Percentiles rank a stretch among this genome's conserved stretches.
phyloP scores from a whole-genome alignment of 31 red algal genomes.

The Endocladia muricata region DNA sequence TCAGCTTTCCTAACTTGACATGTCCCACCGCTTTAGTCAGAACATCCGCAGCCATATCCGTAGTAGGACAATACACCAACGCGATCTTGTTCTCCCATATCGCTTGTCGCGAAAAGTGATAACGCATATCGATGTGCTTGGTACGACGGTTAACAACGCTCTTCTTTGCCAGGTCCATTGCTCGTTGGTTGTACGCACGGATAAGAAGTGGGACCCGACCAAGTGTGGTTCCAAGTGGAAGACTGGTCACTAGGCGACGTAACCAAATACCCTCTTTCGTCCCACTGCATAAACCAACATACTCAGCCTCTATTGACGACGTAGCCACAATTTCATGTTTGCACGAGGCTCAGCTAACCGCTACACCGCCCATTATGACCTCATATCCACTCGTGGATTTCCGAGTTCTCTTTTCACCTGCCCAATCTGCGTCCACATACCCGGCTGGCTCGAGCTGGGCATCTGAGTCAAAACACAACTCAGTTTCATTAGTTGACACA shows the following conservation, averaged over 20 bases:
- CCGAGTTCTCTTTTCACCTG: background rate
- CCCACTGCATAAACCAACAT: background rate
- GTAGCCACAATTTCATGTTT: background rate
- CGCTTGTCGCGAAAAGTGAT: background rate
- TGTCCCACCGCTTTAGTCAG: background rate
- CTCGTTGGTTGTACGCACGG: background rate
- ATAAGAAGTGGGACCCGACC: background rate
- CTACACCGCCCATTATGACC: background rate
- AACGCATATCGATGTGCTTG: background rate
- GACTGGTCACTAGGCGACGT: background rate
- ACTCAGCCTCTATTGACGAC: conserved; percentile 19
- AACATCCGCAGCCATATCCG: background rate
- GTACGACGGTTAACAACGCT: background rate
- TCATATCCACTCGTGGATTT: conserved; percentile 4
- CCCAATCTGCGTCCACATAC: background rate
- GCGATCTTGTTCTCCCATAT: background rate
- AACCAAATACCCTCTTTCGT: background rate
- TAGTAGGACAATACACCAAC: background rate
- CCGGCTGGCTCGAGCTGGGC: background rate
- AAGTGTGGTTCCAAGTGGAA: background rate
- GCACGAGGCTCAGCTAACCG: background rate
- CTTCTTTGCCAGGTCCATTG: background rate
- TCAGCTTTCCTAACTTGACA: background rate
- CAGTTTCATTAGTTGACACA: background rate
- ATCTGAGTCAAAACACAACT: background rate